Conservation (phyloP, 2,329 filamentous ascomycete genomes). For the Alternaria consortialis region DNA sequence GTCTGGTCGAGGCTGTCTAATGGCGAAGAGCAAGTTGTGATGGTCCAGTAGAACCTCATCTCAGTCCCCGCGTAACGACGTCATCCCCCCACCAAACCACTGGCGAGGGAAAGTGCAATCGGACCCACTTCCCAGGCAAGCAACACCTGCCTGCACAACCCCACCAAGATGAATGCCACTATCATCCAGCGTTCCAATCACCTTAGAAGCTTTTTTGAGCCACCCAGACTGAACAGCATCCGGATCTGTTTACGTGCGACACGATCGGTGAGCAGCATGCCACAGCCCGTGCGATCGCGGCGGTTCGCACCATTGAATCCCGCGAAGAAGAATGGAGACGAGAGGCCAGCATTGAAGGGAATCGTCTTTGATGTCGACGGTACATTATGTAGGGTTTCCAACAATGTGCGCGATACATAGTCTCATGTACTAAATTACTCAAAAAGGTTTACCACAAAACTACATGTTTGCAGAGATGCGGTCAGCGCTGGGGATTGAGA, state of each 20-base stretch:
- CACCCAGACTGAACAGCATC: not conserved
- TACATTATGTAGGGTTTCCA: slow-evolving; percentile 76
- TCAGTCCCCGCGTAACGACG: slow-evolving; percentile 1
- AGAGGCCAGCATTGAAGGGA: slow-evolving; percentile 61
- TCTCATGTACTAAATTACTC: slow-evolving; percentile 16
- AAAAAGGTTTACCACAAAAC: slow-evolving; percentile 80
- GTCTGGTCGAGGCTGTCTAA: not conserved
- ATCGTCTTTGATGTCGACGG: slow-evolving; percentile 94
- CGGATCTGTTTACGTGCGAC: not conserved
- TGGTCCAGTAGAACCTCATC: not conserved
- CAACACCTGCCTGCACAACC: slow-evolving; percentile 8
- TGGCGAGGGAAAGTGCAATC: not conserved
- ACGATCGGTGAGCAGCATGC: slow-evolving; percentile 22
- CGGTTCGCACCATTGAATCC: slow-evolving; percentile 62
- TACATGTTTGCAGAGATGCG: slow-evolving; percentile 97
- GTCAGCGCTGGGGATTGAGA: slow-evolving; percentile 74
- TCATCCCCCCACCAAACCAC: not conserved
- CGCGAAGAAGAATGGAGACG: slow-evolving; percentile 37
- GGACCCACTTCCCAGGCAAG: slow-evolving; percentile 15
- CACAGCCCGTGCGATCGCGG: slow-evolving; percentile 44
- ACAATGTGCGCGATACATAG: not conserved
- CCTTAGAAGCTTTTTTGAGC: not conserved
- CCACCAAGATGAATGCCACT: slow-evolving; percentile 16
- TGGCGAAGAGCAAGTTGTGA: not conserved
- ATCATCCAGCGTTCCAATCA: slow-evolving; percentile 6